Evolutionary conservation across 371 early-diverging fungal genomes (phyloP), one percentile per base, ranked within the genome.

Genomic region (Mortierella polycephala): DNA sequence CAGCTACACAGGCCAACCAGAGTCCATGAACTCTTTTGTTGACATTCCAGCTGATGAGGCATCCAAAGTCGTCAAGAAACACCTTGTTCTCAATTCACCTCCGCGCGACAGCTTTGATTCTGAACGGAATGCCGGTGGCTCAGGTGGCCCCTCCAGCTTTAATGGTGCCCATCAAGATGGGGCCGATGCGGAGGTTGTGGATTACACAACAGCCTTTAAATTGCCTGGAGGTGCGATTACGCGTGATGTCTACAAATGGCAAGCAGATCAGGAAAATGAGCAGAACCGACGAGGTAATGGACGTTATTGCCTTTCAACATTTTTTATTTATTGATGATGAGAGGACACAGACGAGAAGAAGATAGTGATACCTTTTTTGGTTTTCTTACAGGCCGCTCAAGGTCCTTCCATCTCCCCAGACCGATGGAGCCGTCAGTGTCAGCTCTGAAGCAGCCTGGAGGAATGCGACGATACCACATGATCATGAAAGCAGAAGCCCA

Each of bases 241-340:
- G 0, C 90, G 93, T 62, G 94, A 95, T 52, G 92, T 97, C 65
- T 97, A 97, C 82, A 93, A 95, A 84, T 96, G 96, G 96, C 89
- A 91, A 21, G 94, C 95, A 53, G 89, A 90, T 64, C 90, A 91
- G n/a, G 89, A 91, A 57, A 81, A 81, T 55, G 82, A 84, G 23
- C 74, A 74, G 42, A 87, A 87, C 60, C 85, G 83, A 54, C 86
- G 79, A 69, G 79, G 79, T 77, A 72, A 61, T 14, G 12, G 10
- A 21, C 42, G 9, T 8, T 23, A n/a, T 60, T 16, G n/a, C 23
- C 30, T 49, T 49, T 52, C 44, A 49, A 6, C 53, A 13, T 53
- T 21, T 53, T 20, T 20, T 20, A 2, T 40, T 41, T 52, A 37
- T 62, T 12, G n/a, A n/a, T n/a, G n/a, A 30, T 30, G 30, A 30